Evolutionary conservation across 768 basidiomycete genomes (phyloP).

Genomic region (Clathrus columnatus): DNA sequence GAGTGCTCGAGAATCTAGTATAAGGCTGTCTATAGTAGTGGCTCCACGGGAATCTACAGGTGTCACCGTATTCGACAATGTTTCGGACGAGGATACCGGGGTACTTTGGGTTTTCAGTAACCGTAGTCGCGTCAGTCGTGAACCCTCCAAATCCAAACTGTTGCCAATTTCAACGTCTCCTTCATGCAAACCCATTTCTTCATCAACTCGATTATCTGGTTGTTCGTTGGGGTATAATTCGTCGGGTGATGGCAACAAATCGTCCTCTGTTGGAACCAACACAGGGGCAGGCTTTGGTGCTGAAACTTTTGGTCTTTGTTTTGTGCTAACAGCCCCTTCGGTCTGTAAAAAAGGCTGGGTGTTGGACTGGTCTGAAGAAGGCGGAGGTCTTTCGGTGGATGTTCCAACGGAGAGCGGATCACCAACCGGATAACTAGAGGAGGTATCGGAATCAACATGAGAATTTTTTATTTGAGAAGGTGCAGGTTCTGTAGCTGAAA

Average conservation of each 20-base stretch:
- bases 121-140: not conserved
- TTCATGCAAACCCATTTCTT: not conserved
- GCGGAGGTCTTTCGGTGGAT: not conserved
- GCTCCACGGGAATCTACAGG: not conserved
- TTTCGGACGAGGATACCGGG: slow-evolving; percentile 32
- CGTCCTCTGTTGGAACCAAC: slow-evolving; percentile 53
- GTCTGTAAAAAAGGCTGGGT: too few species aligned
- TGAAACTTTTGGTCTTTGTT: slow-evolving; percentile 62
- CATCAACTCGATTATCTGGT: not conserved
- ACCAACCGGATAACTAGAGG: slow-evolving; percentile 9
- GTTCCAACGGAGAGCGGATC: not conserved
- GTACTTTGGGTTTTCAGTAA: slow-evolving; percentile 11
- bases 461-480: not conserved
- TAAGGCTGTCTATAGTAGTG: not conserved
- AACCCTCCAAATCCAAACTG: not conserved
- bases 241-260: slow-evolving; percentile 37
- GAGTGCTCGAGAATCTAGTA: too few species aligned
- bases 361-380: not conserved
- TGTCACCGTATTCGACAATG: not conserved
- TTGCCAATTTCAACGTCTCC: not conserved
- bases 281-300: slow-evolving; percentile 51
- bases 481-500: not conserved
- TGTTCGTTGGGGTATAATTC: not conserved
- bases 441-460: not conserved
- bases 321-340: slow-evolving; percentile 37